Base-by-base conservation (phyloP, 2,329 filamentous ascomycete genomes). In the Thyridium curvatum region DNA sequence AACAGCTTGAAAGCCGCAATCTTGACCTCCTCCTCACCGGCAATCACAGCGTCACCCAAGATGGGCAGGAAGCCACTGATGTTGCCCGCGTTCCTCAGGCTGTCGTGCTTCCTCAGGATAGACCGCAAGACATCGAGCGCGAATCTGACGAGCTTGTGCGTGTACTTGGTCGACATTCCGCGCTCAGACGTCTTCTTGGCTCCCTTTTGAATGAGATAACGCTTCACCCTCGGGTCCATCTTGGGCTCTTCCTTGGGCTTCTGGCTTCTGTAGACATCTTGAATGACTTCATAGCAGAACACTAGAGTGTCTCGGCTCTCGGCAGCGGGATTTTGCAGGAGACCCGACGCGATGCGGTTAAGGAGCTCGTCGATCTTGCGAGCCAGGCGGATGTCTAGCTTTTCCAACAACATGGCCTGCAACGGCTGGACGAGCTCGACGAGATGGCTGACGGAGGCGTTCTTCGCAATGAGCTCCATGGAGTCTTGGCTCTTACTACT, bases 401-500 rank as follows among this genome's bases (percentile, higher is more conserved):
- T 93, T 59, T 97, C 88, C 40, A 83, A 72, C 30, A 98, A 66
- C 15, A 98, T 69, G 8, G 79, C 71, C 52, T 86, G 85, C 34
- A 97, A 39, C 2, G 93, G 94, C 38, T 73, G 73, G 37, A 96
- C 73, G 4, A 98, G 76, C 36, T 83, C 77, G 35, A 83, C 79
- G 6, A 97, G 72, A 41, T 82, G 79, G 37, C 65, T 69, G 17
- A 96, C 71, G 2, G 89, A 91, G 2, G 87, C 82, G 35, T 82
- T 89, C 53, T 83, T 86, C 18, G 93, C 85, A 47, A 97, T 73
- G 13, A 97, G 71, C 59, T 97, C 91, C 82, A 97, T 94, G 0
- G 93, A 94, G 56, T 98, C 94, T 53, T 90, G 94, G 56, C 90
- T 96, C 69, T 97, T 98, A 69, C 86, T 96, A 61, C 86, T 93